Evolutionary conservation across 805 yeast genomes (phyloP).

Genomic region (Saccharomycopsis fermentans): DNA sequence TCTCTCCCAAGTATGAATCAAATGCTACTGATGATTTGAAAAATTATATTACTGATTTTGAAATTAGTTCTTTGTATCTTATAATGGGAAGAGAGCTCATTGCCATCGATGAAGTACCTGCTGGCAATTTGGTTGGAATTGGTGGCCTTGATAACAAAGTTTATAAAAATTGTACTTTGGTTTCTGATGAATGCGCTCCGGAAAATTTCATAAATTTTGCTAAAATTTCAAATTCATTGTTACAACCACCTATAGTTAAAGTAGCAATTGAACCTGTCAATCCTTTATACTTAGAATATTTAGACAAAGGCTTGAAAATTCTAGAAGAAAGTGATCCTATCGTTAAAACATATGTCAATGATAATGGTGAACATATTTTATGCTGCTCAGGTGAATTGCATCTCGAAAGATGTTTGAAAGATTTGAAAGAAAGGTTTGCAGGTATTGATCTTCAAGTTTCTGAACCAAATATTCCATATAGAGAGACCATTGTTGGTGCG

Average conservation of each 20-base stretch:
- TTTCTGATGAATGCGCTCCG: conserved; percentile 33
- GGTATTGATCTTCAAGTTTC: conserved; percentile 79
- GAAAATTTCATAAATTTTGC: conserved; percentile 66
- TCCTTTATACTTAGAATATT: conserved; percentile 64
- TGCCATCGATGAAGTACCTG: conserved; percentile 70
- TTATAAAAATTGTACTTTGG: conserved; percentile 77
- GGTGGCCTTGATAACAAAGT: conserved; percentile 81
- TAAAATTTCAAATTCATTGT: conserved; percentile 47
- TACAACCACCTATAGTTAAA: conserved; percentile 80
- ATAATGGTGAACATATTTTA: conserved; percentile 85
- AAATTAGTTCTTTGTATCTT: conserved; percentile 60
- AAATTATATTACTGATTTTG: conserved; percentile 34
- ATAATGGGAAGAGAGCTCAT: conserved; percentile 90
- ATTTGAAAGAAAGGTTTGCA: conserved; percentile 83
- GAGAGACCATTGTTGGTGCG: conserved; percentile 55
- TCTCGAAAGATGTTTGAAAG: conserved; percentile 88
- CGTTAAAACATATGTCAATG: conserved; percentile 76
- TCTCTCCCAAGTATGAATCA: conserved; percentile 87
- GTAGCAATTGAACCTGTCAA: conserved; percentile 94
- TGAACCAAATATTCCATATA: conserved; percentile 87
- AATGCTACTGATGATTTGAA: conserved; percentile 34
- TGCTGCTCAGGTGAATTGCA: conserved; percentile 97
- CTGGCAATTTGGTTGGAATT: conserved; percentile 92
- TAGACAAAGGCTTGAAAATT: conserved; percentile 69
- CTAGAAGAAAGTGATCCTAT: conserved; percentile 91